phyloP scores from a whole-genome alignment of 2,329 filamentous ascomycete species.

The Calonectria pseudoreteaudii region DNA sequence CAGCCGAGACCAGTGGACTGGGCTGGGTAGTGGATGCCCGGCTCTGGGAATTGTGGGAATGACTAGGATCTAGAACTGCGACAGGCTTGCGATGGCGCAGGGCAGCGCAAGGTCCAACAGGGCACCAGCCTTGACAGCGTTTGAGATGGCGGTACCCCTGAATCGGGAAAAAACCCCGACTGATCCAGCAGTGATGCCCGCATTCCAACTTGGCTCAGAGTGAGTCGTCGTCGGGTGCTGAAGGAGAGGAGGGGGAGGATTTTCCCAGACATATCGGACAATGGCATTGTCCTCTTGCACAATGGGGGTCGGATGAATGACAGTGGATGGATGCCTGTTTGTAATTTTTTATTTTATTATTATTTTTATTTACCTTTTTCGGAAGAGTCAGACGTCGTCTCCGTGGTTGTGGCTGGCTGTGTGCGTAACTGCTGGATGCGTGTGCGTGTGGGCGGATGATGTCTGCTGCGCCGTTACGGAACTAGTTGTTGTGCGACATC shows the following conservation, averaged over 20 bases:
- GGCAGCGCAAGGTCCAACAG: slow-evolving; percentile 17
- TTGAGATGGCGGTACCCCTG: slow-evolving; percentile 20
- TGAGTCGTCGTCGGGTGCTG: background rate
- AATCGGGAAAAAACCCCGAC: slow-evolving; percentile 18
- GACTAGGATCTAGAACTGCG: slow-evolving; percentile 26
- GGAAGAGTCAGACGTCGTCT: background rate
- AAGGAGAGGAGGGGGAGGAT: background rate
- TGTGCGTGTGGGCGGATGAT: slow-evolving; percentile 6
- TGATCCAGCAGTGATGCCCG: background rate
- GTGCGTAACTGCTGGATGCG: background rate
- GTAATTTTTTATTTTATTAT: too few relatives aligned
- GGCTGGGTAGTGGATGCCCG: slow-evolving; percentile 12
- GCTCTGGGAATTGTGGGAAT: slow-evolving; percentile 12
- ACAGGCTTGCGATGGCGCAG: slow-evolving; percentile 25
- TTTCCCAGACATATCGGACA: background rate
- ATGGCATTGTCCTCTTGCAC: background rate
- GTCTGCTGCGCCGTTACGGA: slow-evolving; percentile 11
- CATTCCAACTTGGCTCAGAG: background rate
- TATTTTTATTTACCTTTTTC: too few relatives aligned
- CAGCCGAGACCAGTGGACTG: slow-evolving; percentile 10
- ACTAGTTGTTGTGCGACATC: slow-evolving; percentile 28
- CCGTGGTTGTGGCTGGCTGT: slow-evolving; percentile 1
- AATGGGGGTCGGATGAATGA: background rate
- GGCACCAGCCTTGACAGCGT: slow-evolving; percentile 14
- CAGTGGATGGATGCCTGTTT: background rate